Percentiles rank a stretch among this genome's conserved stretches.
These are phyloP conservation scores for Saccharomyces hybrid DNA, from an alignment of 1,139 yeast genomes.

Conservation along the genomic window DNA sequence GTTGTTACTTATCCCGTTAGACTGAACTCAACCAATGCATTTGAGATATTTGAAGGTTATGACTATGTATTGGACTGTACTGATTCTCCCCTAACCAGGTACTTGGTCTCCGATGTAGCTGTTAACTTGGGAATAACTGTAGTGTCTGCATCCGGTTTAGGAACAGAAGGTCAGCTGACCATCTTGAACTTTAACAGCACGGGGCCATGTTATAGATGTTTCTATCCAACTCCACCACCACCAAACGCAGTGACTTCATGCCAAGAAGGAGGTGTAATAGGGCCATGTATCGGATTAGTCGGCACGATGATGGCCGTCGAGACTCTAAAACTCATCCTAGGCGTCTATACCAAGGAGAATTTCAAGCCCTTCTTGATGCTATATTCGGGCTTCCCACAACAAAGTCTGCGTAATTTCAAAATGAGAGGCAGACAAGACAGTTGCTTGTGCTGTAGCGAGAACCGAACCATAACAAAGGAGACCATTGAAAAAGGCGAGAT, in stretches of 20 bases:
- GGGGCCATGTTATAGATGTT: constrained; percentile 94
- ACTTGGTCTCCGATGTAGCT: constrained; percentile 79
- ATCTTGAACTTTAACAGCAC: constrained; percentile 55
- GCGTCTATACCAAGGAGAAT: constrained; percentile 41
- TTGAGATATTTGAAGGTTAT: constrained; percentile 51
- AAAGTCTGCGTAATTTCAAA: constrained; percentile 61
- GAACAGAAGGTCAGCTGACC: constrained; percentile 83
- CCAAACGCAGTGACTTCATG: constrained; percentile 78
- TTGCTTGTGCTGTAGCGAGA: constrained; percentile 62
- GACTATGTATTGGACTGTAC: constrained; percentile 88
- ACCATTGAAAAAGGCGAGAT: constrained; percentile 42
- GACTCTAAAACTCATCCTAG: constrained; percentile 65
- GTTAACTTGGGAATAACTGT: constrained; percentile 63
- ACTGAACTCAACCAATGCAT: constrained; percentile 52
- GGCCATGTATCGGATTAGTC: constrained; percentile 88
- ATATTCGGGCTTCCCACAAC: constrained; percentile 69
- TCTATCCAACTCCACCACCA: constrained; percentile 86
- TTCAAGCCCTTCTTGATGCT: constrained; percentile 65
- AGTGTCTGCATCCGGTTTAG: constrained; percentile 86
- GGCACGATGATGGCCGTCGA: constrained; percentile 89
- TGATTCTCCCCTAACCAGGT: constrained; percentile 83
- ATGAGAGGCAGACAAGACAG: constrained; percentile 61
- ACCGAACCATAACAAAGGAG: constrained; percentile 39
- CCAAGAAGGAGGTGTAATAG: constrained; percentile 90
- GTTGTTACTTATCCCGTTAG: constrained; percentile 48